Evolutionary conservation across 352 stramenopile species (phyloP), one percentile per base, ranked within the genome.

Genomic region (Phytopythium delawarense): DNA sequence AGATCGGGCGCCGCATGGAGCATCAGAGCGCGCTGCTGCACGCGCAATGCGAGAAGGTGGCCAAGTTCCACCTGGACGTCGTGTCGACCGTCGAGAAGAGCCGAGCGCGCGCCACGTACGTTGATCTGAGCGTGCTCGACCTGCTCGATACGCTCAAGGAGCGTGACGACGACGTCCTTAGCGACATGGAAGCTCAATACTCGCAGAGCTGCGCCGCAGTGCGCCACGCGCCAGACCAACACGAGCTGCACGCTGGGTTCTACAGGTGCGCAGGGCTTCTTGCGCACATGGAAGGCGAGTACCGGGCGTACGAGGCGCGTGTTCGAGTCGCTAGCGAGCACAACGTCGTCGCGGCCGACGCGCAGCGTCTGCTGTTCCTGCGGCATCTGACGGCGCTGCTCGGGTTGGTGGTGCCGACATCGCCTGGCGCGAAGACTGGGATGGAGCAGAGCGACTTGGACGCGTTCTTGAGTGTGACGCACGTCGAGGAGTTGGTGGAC

Each of bases 121-220:
- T 89, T 13, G 82, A 89, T 30, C 62, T 89, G 30, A 92, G 77
- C 32, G 79, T 79, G n/a, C 69, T 92, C 62, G 80, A 89, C 65
- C 64, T 89, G n/a, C 78, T 91, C 0, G 74, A 91, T 16, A 79
- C 72, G 16, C 81, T 96, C 34, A 87, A 94, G 59, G 72, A 92
- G 25, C 75, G 73, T n/a, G 63, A 92, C 50, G 79, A 96, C 42
- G 72, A 91, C 6, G 46, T 51, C 12, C 57, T 82, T 16, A 61
- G 55, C n/a, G 63, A 62, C 1, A 42, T 87, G 4, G 89, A 97
- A 52, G 68, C 32, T 0, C 58, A 67, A 30, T 92, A 93, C 45
- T 44, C 53, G 4, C 59, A 74, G 4, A 78, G 67, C 32, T 87
- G 76, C 25, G 71, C 84, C 28, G 69, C 67, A 1, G 63, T 96